Evolutionary conservation across 306 rosid species (phyloP).

Genomic region (Crataegus laevigata): DNA sequence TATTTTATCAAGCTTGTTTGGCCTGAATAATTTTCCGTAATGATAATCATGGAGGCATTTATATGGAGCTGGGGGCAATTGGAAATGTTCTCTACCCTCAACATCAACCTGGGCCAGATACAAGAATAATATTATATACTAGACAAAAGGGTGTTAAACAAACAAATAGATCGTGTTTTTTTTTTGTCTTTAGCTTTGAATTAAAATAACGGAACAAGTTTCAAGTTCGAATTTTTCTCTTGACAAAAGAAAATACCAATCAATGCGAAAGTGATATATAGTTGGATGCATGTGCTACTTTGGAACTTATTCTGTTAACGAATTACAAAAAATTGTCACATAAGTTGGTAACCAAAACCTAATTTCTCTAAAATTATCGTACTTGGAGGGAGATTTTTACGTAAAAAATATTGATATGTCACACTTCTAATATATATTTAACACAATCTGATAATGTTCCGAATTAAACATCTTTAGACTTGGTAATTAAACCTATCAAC

Average conservation of each 20-base stretch:
- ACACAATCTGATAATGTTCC: neutral
- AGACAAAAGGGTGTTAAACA: conserved; percentile 35
- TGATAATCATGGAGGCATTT: conserved; percentile 22
- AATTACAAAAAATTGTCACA: too few species aligned
- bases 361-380: neutral
- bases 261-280: neutral
- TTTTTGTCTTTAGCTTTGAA: conserved; percentile 41
- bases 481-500: conserved; percentile 3
- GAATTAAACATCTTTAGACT: neutral
- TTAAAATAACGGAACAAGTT: neutral
- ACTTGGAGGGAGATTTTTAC: too few species aligned
- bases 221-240: neutral
- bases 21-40: neutral
- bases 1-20: neutral
- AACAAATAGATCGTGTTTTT: conserved; percentile 33
- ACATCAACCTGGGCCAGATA: conserved; percentile 34
- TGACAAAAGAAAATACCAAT: too few species aligned
- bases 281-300: neutral
- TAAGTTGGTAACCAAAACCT: too few species aligned
- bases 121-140: conserved; percentile 9
- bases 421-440: too few species aligned
- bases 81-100: conserved; percentile 41
- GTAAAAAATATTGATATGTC: too few species aligned
- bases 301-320: too few species aligned
- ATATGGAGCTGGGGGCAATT: conserved; percentile 24